phyloP scores from a whole-genome alignment of 129 eudicot genomes.

The Artemisia tridentata region DNA sequence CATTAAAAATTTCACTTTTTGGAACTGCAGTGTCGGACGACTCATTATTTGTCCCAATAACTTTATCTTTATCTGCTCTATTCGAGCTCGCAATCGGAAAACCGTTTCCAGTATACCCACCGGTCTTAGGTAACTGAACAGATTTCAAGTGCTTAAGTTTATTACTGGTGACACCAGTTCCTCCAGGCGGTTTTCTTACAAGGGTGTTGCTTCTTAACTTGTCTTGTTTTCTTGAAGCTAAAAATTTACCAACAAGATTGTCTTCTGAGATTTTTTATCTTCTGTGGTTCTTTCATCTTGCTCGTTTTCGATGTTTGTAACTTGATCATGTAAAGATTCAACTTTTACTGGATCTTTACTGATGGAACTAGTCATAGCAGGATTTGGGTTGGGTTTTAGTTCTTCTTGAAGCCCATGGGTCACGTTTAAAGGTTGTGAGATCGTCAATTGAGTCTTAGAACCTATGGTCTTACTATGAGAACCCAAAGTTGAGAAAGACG shows the following conservation, averaged over 20 bases:
- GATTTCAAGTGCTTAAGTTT: conserved; percentile 69
- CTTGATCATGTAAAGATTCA: conserved; percentile 25
- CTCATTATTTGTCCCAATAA: conserved; percentile 23
- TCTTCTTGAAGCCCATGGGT: conserved; percentile 26
- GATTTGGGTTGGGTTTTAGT: conserved; percentile 20
- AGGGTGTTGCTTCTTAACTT: conserved; percentile 57
- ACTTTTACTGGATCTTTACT: conserved; percentile 12
- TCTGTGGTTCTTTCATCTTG: conserved; percentile 34
- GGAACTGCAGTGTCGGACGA: conserved; percentile 31
- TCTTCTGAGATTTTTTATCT: conserved; percentile 43
- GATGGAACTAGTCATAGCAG: conserved; percentile 18
- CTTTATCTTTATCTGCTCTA: conserved; percentile 29
- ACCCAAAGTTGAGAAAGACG: conserved; percentile 44
- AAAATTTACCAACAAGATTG: conserved; percentile 44
- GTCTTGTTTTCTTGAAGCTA: conserved; percentile 46
- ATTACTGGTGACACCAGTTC: conserved; percentile 29
- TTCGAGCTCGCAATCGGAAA: conserved; percentile 29
- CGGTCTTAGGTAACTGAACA: conserved; percentile 46
- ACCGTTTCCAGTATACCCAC: conserved; percentile 34
- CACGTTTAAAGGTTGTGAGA: conserved; percentile 25
- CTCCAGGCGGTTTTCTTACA: conserved; percentile 48
- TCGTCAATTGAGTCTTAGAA: conserved; percentile 20
- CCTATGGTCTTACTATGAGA: conserved; percentile 34
- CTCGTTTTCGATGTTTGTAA: conserved; percentile 21
- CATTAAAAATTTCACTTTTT: conserved; percentile 22